phyloP scores from a whole-genome alignment of 176 grass and related monocot genomes.

The Juncus effusus region DNA sequence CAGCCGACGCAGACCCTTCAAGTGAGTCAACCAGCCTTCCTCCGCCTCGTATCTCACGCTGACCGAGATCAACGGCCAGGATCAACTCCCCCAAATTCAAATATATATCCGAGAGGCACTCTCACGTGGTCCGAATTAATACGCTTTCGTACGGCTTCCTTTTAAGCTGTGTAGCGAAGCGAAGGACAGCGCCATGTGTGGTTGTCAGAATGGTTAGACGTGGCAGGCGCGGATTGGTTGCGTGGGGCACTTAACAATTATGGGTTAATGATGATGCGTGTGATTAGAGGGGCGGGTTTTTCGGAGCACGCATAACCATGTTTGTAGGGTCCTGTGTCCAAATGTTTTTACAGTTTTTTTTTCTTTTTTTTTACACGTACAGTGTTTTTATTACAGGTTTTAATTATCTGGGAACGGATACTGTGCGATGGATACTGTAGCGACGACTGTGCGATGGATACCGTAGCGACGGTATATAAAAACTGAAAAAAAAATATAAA shows the following conservation, averaged over 20 bases:
- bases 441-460: too few species aligned
- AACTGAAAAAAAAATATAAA: too few species aligned
- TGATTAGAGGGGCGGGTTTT: slow-evolving; percentile 41
- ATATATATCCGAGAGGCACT: slow-evolving; percentile 9
- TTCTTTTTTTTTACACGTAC: background rate
- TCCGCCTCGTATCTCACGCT: slow-evolving; percentile 16
- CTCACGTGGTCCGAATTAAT: slow-evolving; percentile 31
- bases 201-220: background rate
- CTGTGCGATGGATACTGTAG: too few species aligned
- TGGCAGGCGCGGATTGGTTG: too few species aligned
- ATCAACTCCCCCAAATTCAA: background rate
- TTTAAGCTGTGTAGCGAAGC: background rate
- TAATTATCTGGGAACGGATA: too few species aligned
- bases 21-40: slow-evolving; percentile 23
- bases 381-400: too few species aligned
- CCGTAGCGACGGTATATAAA: too few species aligned
- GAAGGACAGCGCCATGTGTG: slow-evolving; percentile 38
- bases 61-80: slow-evolving; percentile 11
- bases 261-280: slow-evolving; percentile 50
- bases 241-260: slow-evolving; percentile 34
- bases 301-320: slow-evolving; percentile 28
- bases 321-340: slow-evolving; percentile 30
- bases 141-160: slow-evolving; percentile 18
- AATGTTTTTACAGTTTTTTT: background rate
- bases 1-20: slow-evolving; percentile 18